These are phyloP conservation scores for Phellopilus nigrolimitatus DNA, from an alignment of 1,284 basidiomycete genomes.

Conservation along the genomic window DNA sequence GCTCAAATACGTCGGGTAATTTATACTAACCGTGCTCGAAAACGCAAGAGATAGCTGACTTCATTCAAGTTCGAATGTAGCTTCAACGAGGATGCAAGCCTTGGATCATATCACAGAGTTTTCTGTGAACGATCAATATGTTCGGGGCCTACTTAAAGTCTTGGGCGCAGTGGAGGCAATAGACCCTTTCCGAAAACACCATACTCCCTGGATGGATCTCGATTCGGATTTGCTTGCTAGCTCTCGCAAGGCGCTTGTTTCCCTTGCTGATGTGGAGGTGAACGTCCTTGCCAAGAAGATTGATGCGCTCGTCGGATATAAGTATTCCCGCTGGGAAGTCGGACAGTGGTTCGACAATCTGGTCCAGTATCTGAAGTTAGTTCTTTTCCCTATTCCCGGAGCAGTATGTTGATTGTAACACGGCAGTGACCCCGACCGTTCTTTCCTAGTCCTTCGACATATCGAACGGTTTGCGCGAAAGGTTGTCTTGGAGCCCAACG, in stretches of 20 bases:
- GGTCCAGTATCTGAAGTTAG: too few relatives aligned
- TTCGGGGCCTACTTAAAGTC: neutral
- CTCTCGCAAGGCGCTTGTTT: neutral
- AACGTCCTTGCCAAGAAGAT: neutral
- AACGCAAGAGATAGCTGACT: neutral
- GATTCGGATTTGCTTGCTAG: neutral
- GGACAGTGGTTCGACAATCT: neutral
- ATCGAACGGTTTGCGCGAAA: neutral
- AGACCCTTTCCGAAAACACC: neutral
- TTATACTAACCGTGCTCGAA: neutral
- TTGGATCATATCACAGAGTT: neutral
- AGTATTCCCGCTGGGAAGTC: too few relatives aligned
- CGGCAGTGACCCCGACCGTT: neutral
- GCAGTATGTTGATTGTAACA: too few relatives aligned
- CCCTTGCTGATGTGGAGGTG: neutral
- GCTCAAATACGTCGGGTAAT: neutral
- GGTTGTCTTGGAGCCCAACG: neutral
- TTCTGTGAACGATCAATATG: neutral
- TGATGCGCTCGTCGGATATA: neutral
- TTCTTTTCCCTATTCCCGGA: too few relatives aligned
- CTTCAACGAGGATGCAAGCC: neutral
- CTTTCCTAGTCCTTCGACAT: neutral
- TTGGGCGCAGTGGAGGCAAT: neutral
- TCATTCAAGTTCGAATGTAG: neutral
- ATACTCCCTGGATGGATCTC: neutral